Conservation (phyloP, 2,329 filamentous ascomycete genomes). For the Colletotrichum costaricense region DNA sequence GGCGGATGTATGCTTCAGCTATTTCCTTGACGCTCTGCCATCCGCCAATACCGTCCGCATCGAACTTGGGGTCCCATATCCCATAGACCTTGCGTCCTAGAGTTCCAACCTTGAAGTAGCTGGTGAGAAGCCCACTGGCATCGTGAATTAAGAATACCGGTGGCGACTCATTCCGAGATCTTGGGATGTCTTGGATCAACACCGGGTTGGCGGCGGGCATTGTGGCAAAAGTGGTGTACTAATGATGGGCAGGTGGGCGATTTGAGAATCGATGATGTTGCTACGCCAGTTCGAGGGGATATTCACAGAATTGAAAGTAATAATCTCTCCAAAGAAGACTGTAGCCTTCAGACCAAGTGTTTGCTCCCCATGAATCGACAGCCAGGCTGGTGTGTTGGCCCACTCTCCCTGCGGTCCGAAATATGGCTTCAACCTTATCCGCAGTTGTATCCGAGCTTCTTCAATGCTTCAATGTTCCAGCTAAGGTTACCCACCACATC, state of each 20-base stretch:
- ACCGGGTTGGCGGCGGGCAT: constrained; percentile 26
- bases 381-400: not conserved
- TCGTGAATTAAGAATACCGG: constrained; percentile 28
- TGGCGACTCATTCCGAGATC: constrained; percentile 11
- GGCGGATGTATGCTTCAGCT: constrained; percentile 26
- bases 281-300: too few relatives aligned
- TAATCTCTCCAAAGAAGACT: not conserved
- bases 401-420: not conserved
- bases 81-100: constrained; percentile 15
- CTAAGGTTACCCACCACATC: not conserved
- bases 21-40: constrained; percentile 25
- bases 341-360: not conserved
- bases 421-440: not conserved
- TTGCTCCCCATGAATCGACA: not conserved
- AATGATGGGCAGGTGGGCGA: too few relatives aligned
- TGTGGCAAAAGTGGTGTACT: not conserved
- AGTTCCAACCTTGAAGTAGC: constrained; percentile 26
- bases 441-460: not conserved
- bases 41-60: constrained; percentile 24
- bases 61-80: constrained; percentile 31
- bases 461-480: not conserved
- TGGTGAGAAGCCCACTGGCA: constrained; percentile 21
- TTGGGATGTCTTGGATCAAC: constrained; percentile 22
- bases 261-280: too few relatives aligned
- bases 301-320: not conserved